Conservation (phyloP, 2,329 filamentous ascomycete genomes). For the Uncinocarpus reesii region DNA sequence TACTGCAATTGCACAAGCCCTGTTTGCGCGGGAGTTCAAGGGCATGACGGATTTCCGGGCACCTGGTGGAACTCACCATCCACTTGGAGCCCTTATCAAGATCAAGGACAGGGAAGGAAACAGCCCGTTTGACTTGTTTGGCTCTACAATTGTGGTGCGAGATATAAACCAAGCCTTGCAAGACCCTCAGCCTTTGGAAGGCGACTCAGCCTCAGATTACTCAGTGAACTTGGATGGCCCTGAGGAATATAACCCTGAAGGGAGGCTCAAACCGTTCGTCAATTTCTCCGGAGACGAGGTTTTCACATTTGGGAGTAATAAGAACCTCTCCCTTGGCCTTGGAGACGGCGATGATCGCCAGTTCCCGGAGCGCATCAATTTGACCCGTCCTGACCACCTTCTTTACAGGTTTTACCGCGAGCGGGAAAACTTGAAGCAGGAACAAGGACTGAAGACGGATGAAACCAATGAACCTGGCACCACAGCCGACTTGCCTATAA, state of each 20-base stretch:
- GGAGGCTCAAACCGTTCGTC: constrained; percentile 26
- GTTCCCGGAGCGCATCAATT: constrained; percentile 70
- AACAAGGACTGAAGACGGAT: neutral
- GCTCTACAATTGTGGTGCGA: constrained; percentile 72
- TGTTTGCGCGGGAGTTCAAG: constrained; percentile 66
- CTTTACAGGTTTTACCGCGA: constrained; percentile 63
- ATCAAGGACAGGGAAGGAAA: constrained; percentile 93
- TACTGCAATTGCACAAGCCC: constrained; percentile 68
- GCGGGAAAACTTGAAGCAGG: constrained; percentile 38
- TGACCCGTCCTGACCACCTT: constrained; percentile 68
- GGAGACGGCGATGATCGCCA: constrained; percentile 95
- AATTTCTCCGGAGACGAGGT: constrained; percentile 65
- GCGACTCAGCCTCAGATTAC: constrained; percentile 35
- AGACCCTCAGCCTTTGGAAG: constrained; percentile 26
- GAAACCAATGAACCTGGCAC: constrained; percentile 25
- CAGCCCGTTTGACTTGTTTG: constrained; percentile 87
- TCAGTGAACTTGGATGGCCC: constrained; percentile 42
- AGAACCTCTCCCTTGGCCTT: constrained; percentile 82
- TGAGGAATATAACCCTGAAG: constrained; percentile 24
- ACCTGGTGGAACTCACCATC: constrained; percentile 45
- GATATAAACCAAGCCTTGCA: constrained; percentile 26
- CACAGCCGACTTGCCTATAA: constrained; percentile 54
- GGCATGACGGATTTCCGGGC: constrained; percentile 54
- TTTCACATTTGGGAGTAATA: constrained; percentile 92
- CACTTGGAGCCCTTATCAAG: constrained; percentile 70